Evolutionary conservation across 441 rosid genomes (phyloP), one percentile per base, ranked within the genome.

Genomic region (Erodium moschatum): DNA sequence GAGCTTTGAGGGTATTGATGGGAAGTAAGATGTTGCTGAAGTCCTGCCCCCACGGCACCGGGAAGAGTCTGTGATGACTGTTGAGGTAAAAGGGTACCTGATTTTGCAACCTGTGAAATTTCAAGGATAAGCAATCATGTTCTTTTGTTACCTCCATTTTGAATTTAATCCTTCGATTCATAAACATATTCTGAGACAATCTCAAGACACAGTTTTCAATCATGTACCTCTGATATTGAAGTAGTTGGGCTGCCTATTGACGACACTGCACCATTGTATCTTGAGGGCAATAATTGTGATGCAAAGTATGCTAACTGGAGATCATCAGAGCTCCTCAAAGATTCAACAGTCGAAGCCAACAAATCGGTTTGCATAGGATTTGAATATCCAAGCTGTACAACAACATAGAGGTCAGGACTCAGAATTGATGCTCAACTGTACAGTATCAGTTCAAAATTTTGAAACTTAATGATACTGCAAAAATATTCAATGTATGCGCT

Each of bases 161-260:
- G 35, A 31, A 31, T 31, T 5, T 31, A 31, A 31, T 31, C 35
- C 3, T 24, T 24, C 27, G 27, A 24, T 24, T 24, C 27, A 24
- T 24, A 2, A 24, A 24, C 2, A 24, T 24, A 2, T 24, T 24
- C 1, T 24, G 27, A 20, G n/a, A 58, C 24, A 16, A 16, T 6
- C 63, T 18, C 20, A 1, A 19, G 6, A 16, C 3, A 20, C 20
- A 9, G 31, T 20, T 58, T 58, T 58, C 64, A 2, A 63, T 27
- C 62, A 52, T 70, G 10, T 5, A 84, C 89, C 86, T 85, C 83
- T 54, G 74, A 65, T 50, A 77, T 61, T 27, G 85, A 76, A 64
- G 63, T 18, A 16, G 70, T 13, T 15, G 74, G 73, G 40, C 50
- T 27, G 40, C 68, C 73, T 27, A 67, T 56, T 6, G 77, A 48